A percentile compares a stretch with the other conserved stretches of the same genome.
phyloP scores from a whole-genome alignment of 164 flowering plant genomes.

The Paratinospora sagittata region DNA sequence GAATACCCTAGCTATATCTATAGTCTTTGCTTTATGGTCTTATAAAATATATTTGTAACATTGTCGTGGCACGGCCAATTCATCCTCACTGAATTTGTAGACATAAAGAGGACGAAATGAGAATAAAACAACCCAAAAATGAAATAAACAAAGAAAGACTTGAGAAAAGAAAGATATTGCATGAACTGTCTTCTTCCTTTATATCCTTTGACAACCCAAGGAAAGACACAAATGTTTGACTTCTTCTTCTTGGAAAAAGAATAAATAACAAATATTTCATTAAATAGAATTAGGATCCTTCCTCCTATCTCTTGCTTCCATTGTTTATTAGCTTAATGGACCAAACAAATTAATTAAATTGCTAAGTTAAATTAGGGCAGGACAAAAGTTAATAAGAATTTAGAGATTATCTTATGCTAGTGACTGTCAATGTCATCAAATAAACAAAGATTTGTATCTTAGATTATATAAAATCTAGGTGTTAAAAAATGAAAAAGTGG shows the following conservation, averaged over 20 bases:
- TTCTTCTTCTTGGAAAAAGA: slow-evolving; percentile 25
- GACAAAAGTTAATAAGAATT: neutral
- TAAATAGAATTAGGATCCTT: neutral
- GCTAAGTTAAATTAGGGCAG: neutral
- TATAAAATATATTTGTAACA: neutral
- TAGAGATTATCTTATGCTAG: slow-evolving; percentile 20
- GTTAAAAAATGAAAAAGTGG: slow-evolving; percentile 14
- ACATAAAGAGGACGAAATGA: neutral
- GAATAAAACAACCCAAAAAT: neutral
- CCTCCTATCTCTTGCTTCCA: neutral
- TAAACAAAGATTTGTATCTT: slow-evolving; percentile 20
- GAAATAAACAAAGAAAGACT: neutral
- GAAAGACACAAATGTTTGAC: slow-evolving; percentile 1
- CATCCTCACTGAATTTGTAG: neutral
- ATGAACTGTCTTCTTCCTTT: slow-evolving; percentile 17
- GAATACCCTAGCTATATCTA: no score
- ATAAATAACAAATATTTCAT: slow-evolving; percentile 20
- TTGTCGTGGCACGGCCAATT: neutral
- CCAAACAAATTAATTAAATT: neutral
- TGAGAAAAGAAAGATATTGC: slow-evolving; percentile 2
- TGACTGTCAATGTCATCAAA: slow-evolving; percentile 39
- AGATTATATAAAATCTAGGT: neutral
- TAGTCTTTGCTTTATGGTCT: neutral
- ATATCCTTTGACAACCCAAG: slow-evolving; percentile 11
- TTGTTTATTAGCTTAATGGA: neutral